Base-by-base conservation (phyloP, 306 rosid species). In the Ceratonia siliqua region DNA sequence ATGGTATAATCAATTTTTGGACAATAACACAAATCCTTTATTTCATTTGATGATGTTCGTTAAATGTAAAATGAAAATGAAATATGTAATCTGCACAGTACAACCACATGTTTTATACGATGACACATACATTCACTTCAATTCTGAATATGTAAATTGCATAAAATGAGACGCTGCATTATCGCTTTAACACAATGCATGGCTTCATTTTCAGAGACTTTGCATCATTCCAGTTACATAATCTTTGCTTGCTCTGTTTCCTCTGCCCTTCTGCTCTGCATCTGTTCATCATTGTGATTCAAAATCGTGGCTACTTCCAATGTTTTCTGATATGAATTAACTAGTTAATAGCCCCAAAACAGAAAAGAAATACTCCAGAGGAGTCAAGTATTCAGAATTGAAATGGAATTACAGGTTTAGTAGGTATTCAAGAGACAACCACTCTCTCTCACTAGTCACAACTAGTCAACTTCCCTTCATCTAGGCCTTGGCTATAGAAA, bases 261-360 rank as follows among this genome's bases (percentile, higher is more conserved):
- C 20, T 53, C 79, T 59, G n/a, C 1, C 18, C 15, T 53, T 63
- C 24, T 75, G 66, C 15, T 53, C 59, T 63, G 38, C 24, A 38
- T 17, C 0, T 12, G 18, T 20, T 67, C 78, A 32, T 36, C 32
- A 63, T 22, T 74, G 10, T 59, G 61, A 8, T 15, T 59, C 39
- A 46, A 39, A 64, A 50, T 73, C 68, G 78, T 79, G 2, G 71
- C 59, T 49, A n/a, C 56, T 77, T 81, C 86, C 48, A 53, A 10
- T 36, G 14, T 57, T 74, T n/a, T n/a, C n/a, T n/a, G n/a, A n/a
- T n/a, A n/a, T n/a, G n/a, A n/a, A n/a, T n/a, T n/a, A n/a, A n/a
- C n/a, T n/a, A n/a, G n/a, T n/a, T n/a, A n/a, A n/a, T n/a, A n/a
- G n/a, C n/a, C n/a, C n/a, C n/a, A n/a, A n/a, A n/a, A n/a, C n/a